Conservation (phyloP, 2,329 filamentous ascomycete genomes). For the Seiridium unicorne region DNA sequence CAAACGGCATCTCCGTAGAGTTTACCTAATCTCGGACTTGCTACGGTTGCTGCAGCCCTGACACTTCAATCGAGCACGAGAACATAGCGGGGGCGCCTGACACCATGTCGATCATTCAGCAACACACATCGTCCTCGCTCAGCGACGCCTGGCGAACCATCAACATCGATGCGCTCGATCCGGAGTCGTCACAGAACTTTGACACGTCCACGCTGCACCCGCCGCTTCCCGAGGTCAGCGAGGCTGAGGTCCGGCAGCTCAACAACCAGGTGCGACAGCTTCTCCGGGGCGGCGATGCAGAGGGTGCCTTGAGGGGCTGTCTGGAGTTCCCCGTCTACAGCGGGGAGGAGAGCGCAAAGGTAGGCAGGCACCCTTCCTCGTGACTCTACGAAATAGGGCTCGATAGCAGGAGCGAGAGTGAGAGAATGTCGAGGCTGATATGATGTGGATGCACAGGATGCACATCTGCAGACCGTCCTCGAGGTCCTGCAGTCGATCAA, state of each 20-base stretch:
- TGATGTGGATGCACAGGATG: slow-evolving; percentile 55
- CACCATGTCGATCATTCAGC: slow-evolving; percentile 65
- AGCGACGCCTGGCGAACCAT: slow-evolving; percentile 79
- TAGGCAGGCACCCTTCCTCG: slow-evolving; percentile 20
- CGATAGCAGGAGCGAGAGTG: not conserved
- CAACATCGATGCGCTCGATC: slow-evolving; percentile 88
- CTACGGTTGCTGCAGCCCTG: too few species aligned
- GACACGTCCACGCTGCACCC: slow-evolving; percentile 81
- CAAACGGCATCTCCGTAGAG: too few species aligned
- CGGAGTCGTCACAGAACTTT: slow-evolving; percentile 90
- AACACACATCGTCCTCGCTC: slow-evolving; percentile 59
- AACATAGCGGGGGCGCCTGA: not conserved
- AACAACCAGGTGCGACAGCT: slow-evolving; percentile 83
- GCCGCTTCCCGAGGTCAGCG: slow-evolving; percentile 69
- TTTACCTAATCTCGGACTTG: too few species aligned
- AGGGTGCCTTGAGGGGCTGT: slow-evolving; percentile 81
- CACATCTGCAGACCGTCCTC: slow-evolving; percentile 82
- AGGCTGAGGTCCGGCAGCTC: slow-evolving; percentile 75
- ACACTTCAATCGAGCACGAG: not conserved
- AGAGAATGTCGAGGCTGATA: not conserved
- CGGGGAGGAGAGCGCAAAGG: slow-evolving; percentile 57
- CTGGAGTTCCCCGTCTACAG: slow-evolving; percentile 83
- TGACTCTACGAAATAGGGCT: too few species aligned
- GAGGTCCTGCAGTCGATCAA: slow-evolving; percentile 97
- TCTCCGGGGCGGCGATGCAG: slow-evolving; percentile 79